Conservation (phyloP, 805 yeast species). For the Starmerella floris region DNA sequence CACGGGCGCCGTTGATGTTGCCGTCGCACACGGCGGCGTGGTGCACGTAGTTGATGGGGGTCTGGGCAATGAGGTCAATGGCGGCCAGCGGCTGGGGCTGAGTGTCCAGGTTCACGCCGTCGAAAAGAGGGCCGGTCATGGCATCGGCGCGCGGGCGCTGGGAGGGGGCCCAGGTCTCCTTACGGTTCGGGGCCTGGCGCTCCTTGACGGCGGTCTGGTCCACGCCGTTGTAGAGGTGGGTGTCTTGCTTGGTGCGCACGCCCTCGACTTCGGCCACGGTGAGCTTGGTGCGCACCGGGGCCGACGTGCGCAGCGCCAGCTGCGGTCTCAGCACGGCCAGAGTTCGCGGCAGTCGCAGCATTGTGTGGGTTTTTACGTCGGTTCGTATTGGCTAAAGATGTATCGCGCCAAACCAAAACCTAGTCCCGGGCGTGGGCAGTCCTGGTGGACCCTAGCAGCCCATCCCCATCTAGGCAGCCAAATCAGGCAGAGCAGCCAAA, state of each 20-base stretch:
- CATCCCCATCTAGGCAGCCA: too few relatives aligned
- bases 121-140: slow-evolving; percentile 49
- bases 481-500: too few relatives aligned
- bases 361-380: not conserved
- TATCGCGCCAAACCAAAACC: too few relatives aligned
- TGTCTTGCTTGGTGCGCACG: slow-evolving; percentile 6
- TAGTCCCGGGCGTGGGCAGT: too few relatives aligned
- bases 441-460: too few relatives aligned
- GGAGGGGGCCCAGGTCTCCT: slow-evolving; percentile 53
- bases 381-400: too few relatives aligned
- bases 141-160: slow-evolving; percentile 51
- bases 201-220: slow-evolving; percentile 19
- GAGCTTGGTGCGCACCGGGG: slow-evolving; percentile 11
- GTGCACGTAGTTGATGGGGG: slow-evolving; percentile 53
- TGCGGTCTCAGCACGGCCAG: not conserved
- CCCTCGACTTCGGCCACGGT: slow-evolving; percentile 17
- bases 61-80: slow-evolving; percentile 63
- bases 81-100: slow-evolving; percentile 80
- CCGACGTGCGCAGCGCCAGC: not conserved
- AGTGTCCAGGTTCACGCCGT: slow-evolving; percentile 49
- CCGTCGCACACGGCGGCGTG: slow-evolving; percentile 76
- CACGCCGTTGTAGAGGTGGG: slow-evolving; percentile 17
- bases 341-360: not conserved
- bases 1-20: slow-evolving; percentile 34
- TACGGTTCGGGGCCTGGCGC: slow-evolving; percentile 67